Conservation (phyloP, 352 stramenopile species). For the Phytophthora pisi region DNA sequence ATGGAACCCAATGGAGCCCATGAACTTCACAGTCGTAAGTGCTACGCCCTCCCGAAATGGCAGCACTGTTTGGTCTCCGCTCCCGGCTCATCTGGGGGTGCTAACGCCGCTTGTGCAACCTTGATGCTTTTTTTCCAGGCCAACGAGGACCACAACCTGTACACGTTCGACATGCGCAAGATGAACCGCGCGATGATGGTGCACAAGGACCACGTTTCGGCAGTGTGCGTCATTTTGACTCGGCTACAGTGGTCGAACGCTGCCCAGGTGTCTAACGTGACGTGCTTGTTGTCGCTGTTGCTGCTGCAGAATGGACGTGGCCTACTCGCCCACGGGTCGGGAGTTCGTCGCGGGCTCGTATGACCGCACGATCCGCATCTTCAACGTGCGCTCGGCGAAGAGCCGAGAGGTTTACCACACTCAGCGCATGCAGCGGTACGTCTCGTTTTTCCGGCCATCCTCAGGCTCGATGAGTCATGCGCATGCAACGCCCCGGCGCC, state of each 20-base stretch:
- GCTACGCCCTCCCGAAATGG: slow-evolving; percentile 2
- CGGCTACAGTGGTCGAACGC: slow-evolving; percentile 7
- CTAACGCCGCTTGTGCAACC: slow-evolving; percentile 16
- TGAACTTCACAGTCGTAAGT: slow-evolving; percentile 97
- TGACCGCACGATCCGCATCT: slow-evolving; percentile 99
- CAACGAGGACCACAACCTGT: slow-evolving; percentile 99
- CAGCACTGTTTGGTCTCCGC: slow-evolving; percentile 4
- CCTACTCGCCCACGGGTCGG: slow-evolving; percentile 96
- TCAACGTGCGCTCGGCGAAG: slow-evolving; percentile 86
- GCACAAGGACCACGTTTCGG: slow-evolving; percentile 98
- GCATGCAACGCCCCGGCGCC: slow-evolving; percentile 10
- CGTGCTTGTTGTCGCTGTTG: slow-evolving; percentile 1
- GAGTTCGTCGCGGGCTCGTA: slow-evolving; percentile 99
- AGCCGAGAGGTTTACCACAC: slow-evolving; percentile 97
- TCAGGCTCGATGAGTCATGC: slow-evolving; percentile 11
- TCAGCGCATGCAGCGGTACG: slow-evolving; percentile 98
- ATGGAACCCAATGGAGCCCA: slow-evolving; percentile 99
- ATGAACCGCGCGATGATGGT: slow-evolving; percentile 94
- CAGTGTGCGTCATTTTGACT: slow-evolving; percentile 82
- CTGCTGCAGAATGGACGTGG: slow-evolving; percentile 91
- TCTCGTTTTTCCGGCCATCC: slow-evolving; percentile 5
- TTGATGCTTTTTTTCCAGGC: slow-evolving; percentile 53
- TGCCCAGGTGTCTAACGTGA: slow-evolving; percentile 27
- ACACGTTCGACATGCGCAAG: slow-evolving; percentile 99
- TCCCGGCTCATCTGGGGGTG: slow-evolving; percentile 9